Conservation (phyloP, 208 protist genomes). For the Acanthamoeba triangularis region DNA sequence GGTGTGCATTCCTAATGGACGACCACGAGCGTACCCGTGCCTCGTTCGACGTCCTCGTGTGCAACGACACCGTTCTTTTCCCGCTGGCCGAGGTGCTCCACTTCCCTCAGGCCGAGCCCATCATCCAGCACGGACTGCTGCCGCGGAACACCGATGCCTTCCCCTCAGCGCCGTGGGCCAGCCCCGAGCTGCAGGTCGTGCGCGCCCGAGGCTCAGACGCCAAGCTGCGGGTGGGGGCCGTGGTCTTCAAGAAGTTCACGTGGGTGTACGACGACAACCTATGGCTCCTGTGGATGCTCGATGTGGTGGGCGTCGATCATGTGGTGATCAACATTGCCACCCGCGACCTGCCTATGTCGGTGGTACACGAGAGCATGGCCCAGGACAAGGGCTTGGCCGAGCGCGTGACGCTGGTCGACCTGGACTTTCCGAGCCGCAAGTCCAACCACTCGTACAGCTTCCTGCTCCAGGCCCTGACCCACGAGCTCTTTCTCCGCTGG, state of each 20-base stretch:
- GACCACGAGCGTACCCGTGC: not conserved
- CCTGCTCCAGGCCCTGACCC: not conserved
- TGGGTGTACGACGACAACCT: not conserved
- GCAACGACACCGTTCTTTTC: not conserved
- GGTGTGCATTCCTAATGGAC: not conserved
- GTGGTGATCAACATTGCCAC: not conserved
- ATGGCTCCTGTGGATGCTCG: constrained; percentile 7
- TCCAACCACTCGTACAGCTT: not conserved
- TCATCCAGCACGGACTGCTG: not conserved
- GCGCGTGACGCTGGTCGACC: constrained; percentile 6
- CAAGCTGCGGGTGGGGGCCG: not conserved
- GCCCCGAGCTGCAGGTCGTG: not conserved
- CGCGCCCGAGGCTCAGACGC: not conserved
- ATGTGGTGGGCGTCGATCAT: constrained; percentile 1
- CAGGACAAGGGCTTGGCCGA: not conserved
- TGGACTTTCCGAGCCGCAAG: not conserved
- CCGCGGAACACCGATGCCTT: not conserved
- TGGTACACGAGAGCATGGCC: not conserved
- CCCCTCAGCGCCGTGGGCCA: not conserved
- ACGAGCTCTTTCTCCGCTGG: not conserved
- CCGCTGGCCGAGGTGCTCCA: not conserved
- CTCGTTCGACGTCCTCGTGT: not conserved
- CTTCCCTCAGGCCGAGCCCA: not conserved
- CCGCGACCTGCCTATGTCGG: not conserved
- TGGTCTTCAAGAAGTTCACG: not conserved